Evolutionary conservation across 164 flowering plant species (phyloP), one percentile per base, ranked within the genome.

Genomic region (Aristolochia californica): DNA sequence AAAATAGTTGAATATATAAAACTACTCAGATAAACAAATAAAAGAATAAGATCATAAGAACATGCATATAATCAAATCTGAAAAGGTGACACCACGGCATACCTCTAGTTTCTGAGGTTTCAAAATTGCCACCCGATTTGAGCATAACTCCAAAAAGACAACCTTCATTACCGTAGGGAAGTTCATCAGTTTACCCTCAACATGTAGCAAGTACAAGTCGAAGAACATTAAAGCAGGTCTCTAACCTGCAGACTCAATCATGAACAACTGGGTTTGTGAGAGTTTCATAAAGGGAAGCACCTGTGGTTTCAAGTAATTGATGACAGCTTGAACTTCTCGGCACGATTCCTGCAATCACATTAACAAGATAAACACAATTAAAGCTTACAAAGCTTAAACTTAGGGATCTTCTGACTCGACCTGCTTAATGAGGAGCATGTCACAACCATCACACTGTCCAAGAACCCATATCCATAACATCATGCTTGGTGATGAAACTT

Each of bases 71-170:
- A 7, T 34, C 40, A 34, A 34, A 34, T 2, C 40, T 34, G 40
- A 34, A 34, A 34, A 4, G n/a, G 23, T 16, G 45, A 2, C 23
- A 34, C 11, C 26, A 11, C 26, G 5, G 47, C 18, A 48, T 65
- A 83, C 96, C 88, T 88, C 72, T 13, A 84, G 45, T 71, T 76
- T 76, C 61, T 78, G 88, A 58, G 85, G 88, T 8, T 75, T 70
- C 67, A 91, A 84, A 45, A 84, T 66, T 27, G 81, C 72, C 55
- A 82, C 77, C 47, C 95, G 84, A 62, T 77, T 75, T 5, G 95
- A 47, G 66, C 98, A 88, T 51, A 91, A 62, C 75, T 91, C 98
- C 80, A 91, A 67, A 70, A 88, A 91, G 21, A 91, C 98, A 66
- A 78, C 93, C 96, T 91, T 71, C 17, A 47, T 17, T 20, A 2